Evolutionary conservation across 2,329 filamentous ascomycete genomes (phyloP).

Genomic region (Canariomyces notabilis): DNA sequence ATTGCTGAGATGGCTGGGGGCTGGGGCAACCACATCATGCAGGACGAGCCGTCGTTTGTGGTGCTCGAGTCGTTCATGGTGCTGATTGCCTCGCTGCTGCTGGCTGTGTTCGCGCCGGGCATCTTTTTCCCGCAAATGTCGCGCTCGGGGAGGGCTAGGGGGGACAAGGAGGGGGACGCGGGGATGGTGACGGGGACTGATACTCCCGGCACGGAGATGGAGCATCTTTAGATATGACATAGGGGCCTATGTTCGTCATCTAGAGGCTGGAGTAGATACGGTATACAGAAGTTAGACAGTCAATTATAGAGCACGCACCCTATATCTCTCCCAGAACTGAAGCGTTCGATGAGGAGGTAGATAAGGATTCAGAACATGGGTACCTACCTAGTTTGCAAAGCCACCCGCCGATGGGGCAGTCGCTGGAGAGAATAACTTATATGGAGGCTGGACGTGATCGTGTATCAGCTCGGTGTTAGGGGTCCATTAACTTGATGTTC

Average conservation of each 20-base stretch:
- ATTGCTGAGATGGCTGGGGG: conserved; percentile 61
- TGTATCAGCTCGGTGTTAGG: too few relatives aligned
- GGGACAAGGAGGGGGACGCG: conserved; percentile 7
- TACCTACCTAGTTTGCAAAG: too few relatives aligned
- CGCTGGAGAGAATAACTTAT: too few relatives aligned
- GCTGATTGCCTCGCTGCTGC: conserved; percentile 43
- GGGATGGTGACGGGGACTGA: conserved; percentile 11
- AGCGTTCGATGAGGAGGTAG: too few relatives aligned
- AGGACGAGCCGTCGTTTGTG: conserved; percentile 55
- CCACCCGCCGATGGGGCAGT: too few relatives aligned
- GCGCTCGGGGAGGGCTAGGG: background rate
- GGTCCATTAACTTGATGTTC: too few relatives aligned
- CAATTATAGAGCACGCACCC: conserved; percentile 13
- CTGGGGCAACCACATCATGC: conserved; percentile 62
- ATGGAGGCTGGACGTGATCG: too few relatives aligned
- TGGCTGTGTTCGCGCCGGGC: conserved; percentile 52
- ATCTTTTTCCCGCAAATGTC: conserved; percentile 52
- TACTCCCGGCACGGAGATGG: conserved; percentile 8
- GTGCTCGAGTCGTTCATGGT: conserved; percentile 53
- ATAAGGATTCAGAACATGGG: too few relatives aligned
- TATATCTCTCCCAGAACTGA: too few relatives aligned
- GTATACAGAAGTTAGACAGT: too few relatives aligned
- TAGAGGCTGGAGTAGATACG: background rate
- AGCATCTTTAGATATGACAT: too few relatives aligned
- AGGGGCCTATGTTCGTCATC: too few relatives aligned